phyloP scores from a whole-genome alignment of 352 stramenopile species.

The Phytophthora fragariaefolia region DNA sequence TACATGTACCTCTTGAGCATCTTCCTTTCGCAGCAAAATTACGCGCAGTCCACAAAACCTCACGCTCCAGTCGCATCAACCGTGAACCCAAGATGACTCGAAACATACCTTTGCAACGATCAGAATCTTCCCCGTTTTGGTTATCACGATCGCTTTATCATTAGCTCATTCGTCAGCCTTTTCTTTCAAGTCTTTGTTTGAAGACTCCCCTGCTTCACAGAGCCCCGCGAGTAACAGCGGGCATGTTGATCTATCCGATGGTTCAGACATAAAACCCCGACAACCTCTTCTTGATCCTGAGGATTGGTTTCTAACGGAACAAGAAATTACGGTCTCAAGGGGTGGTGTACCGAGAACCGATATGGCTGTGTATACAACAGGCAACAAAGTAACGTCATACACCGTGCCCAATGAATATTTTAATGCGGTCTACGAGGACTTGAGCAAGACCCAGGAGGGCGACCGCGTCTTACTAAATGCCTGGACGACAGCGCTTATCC shows the following conservation, averaged over 20 bases:
- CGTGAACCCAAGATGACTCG: neutral
- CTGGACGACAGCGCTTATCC: conserved; percentile 54
- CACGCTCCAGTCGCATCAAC: neutral
- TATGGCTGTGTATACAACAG: conserved; percentile 37
- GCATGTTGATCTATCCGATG: neutral
- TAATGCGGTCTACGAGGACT: conserved; percentile 45
- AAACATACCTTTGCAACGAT: neutral
- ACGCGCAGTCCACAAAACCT: too few species aligned
- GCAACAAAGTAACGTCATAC: conserved; percentile 54
- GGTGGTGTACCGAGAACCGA: conserved; percentile 42
- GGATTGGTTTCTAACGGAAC: conserved; percentile 53
- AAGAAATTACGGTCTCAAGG: conserved; percentile 52
- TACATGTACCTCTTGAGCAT: too few species aligned
- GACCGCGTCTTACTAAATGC: conserved; percentile 46
- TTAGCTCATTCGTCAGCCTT: neutral
- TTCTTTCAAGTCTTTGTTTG: neutral
- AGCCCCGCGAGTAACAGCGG: neutral
- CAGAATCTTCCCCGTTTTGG: neutral
- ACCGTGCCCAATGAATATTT: conserved; percentile 50
- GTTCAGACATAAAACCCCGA: conserved; percentile 2
- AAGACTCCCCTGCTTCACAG: neutral
- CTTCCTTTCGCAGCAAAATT: too few species aligned
- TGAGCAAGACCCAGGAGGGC: conserved; percentile 25
- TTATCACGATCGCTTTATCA: neutral
- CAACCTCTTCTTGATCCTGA: conserved; percentile 52